Evolutionary conservation across 1,284 basidiomycete species (phyloP).

Genomic region (Neonothopanus nambi): DNA sequence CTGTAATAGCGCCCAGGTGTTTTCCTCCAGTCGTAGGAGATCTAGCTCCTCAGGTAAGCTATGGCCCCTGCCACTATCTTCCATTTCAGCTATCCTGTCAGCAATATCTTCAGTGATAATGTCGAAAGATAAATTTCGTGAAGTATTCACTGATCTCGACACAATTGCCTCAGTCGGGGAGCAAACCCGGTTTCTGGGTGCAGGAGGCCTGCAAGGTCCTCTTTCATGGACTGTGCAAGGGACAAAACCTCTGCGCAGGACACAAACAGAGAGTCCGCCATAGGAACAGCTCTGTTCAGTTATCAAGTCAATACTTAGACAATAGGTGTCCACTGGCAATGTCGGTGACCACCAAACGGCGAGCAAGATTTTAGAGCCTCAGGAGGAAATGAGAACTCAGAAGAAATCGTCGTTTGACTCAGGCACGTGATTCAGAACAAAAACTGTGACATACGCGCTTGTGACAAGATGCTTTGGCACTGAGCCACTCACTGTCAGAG

Average conservation of each 20-base stretch:
- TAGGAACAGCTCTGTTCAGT: conserved; percentile 9
- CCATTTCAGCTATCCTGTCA: conserved; percentile 52
- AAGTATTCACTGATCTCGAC: conserved; percentile 57
- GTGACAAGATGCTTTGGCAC: no score
- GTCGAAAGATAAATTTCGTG: no score
- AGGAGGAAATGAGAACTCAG: no score
- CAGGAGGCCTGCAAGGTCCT: conserved; percentile 61
- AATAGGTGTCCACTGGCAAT: no score
- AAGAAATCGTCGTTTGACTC: no score
- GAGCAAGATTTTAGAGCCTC: no score
- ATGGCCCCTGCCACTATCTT: conserved; percentile 39
- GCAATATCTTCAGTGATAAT: not conserved
- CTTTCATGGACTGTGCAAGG: conserved; percentile 54
- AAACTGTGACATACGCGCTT: no score
- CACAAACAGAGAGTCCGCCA: conserved; percentile 49
- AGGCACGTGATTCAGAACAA: no score
- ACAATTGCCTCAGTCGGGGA: conserved; percentile 62
- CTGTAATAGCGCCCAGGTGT: conserved; percentile 82
- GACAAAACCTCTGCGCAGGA: conserved; percentile 67
- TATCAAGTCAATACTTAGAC: not conserved
- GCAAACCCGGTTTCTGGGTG: conserved; percentile 71
- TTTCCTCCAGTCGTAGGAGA: conserved; percentile 68
- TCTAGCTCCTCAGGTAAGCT: conserved; percentile 54
- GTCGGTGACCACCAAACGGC: no score
- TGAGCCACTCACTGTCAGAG: no score